A percentile compares a stretch with the other conserved stretches of the same genome.
phyloP scores from a whole-genome alignment of 768 basidiomycete genomes.

The Porphyrellus cyaneotinctus region DNA sequence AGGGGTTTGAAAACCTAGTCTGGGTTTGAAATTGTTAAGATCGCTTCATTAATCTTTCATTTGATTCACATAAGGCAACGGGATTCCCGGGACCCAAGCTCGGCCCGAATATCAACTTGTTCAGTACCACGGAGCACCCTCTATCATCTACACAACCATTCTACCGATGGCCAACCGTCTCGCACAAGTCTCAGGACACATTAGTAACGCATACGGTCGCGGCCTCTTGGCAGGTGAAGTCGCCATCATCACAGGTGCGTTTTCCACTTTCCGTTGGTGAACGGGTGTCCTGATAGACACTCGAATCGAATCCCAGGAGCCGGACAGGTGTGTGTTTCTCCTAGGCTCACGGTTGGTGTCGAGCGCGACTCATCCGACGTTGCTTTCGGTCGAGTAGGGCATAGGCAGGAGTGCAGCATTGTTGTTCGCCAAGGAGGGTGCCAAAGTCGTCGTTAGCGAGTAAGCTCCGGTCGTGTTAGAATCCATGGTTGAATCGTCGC shows the following conservation, averaged over 20 bases:
- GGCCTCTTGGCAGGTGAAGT: constrained; percentile 75
- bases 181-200: constrained; percentile 66
- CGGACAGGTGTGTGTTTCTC: constrained; percentile 56
- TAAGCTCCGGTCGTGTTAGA: constrained; percentile 30
- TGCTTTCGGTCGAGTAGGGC: constrained; percentile 41
- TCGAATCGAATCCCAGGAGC: constrained; percentile 51
- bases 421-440: constrained; percentile 79
- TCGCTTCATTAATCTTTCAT: too few relatives aligned
- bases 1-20: too few relatives aligned
- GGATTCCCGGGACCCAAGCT: constrained; percentile 4
- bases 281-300: too few relatives aligned
- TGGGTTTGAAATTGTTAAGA: too few relatives aligned
- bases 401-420: constrained; percentile 74
- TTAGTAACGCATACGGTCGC: constrained; percentile 45
- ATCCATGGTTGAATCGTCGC: neutral
- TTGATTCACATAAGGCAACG: too few relatives aligned
- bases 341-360: neutral
- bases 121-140: neutral
- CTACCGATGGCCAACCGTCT: constrained; percentile 52
- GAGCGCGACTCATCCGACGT: neutral
- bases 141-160: neutral
- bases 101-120: too few relatives aligned
- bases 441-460: constrained; percentile 85
- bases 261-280: neutral
- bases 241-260: constrained; percentile 79